Percentiles rank a stretch among this genome's conserved stretches.
These are phyloP conservation scores for Adansonia gregorii DNA, from an alignment of 441 rosid genomes.

Conservation along the genomic window DNA sequence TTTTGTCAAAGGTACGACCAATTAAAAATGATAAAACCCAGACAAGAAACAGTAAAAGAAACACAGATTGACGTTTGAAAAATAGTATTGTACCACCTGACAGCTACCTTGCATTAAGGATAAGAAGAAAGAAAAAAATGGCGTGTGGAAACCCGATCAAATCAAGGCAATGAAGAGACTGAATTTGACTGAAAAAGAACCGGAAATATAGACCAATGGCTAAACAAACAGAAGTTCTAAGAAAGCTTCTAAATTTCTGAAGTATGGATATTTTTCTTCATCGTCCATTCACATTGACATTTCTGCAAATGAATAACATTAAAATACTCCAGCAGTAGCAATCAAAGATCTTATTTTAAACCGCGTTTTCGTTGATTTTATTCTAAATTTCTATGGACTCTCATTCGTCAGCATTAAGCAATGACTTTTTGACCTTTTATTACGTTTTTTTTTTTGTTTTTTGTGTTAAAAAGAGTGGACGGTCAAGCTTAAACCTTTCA, in stretches of 20 bases:
- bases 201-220: neutral
- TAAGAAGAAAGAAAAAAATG: neutral
- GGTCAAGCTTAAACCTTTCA: neutral
- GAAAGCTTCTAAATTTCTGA: too few species aligned
- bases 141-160: neutral
- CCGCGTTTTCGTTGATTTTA: neutral
- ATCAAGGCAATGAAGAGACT: slow-evolving; percentile 20
- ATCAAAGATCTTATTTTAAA: neutral
- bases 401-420: neutral
- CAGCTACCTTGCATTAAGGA: neutral
- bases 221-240: neutral
- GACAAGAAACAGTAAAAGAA: slow-evolving; percentile 17
- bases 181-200: slow-evolving; percentile 14
- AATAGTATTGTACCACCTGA: neutral
- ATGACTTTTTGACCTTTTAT: neutral
- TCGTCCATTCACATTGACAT: neutral
- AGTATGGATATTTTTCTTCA: neutral
- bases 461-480: neutral
- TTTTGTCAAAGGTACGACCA: neutral
- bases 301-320: neutral
- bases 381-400: neutral
- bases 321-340: too few species aligned
- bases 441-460: neutral
- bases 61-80: neutral
- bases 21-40: neutral